phyloP scores from a whole-genome alignment of 2,329 filamentous ascomycete species.

The Bipolaris cookei region DNA sequence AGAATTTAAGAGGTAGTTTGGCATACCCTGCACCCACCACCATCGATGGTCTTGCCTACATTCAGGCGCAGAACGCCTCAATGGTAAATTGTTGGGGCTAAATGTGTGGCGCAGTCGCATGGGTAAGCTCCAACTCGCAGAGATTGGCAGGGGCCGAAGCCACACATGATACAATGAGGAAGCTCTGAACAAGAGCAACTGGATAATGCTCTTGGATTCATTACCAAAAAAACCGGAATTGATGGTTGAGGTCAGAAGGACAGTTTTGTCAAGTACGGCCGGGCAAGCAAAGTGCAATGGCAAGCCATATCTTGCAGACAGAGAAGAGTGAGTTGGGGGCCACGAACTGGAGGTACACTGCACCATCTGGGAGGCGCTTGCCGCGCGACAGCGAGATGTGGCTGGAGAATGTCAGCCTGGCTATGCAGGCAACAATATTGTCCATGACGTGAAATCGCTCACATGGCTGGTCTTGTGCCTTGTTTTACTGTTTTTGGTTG shows the following conservation, averaged over 20 bases:
- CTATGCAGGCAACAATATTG: conserved; percentile 9
- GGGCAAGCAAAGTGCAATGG: neutral
- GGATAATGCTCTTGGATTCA: neutral
- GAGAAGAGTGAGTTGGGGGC: neutral
- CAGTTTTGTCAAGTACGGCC: no score
- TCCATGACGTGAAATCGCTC: neutral
- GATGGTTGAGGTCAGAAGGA: neutral
- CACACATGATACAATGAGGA: neutral
- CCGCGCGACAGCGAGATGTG: conserved; percentile 7
- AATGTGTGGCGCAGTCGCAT: conserved; percentile 17
- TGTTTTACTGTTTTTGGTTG: conserved; percentile 1
- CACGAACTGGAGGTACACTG: neutral
- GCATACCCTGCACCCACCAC: neutral
- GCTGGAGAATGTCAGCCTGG: conserved; percentile 13
- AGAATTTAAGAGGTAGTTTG: conserved; percentile 1
- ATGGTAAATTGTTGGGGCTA: conserved; percentile 15
- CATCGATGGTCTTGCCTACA: conserved; percentile 9
- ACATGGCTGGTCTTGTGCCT: conserved; percentile 1
- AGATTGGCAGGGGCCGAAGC: conserved; percentile 5
- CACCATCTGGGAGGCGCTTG: neutral
- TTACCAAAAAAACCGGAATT: no score
- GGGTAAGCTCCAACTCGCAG: neutral
- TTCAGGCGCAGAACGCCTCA: conserved; percentile 10
- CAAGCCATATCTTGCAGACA: neutral
- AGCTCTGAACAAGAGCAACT: neutral